Evolutionary conservation across 1,139 yeast genomes (phyloP).

Genomic region (Candida sp.): DNA sequence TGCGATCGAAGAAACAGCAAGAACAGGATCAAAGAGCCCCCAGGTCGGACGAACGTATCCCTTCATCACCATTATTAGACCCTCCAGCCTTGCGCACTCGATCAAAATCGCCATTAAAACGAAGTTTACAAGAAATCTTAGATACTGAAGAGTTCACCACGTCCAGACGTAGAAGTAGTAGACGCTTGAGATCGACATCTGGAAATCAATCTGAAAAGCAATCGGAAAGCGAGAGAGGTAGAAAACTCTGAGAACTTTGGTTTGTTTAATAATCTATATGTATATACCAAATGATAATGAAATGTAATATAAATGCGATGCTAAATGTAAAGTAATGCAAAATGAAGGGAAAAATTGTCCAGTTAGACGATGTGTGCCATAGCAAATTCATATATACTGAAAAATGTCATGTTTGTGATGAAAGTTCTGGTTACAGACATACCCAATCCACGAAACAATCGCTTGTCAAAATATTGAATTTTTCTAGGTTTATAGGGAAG

Average conservation of each 20-base stretch:
- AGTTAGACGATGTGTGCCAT: slow-evolving; percentile 46
- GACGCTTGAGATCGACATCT: slow-evolving; percentile 1
- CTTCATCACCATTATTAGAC: slow-evolving; percentile 10
- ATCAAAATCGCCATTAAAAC: slow-evolving; percentile 41
- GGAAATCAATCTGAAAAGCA: background rate
- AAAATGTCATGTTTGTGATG: slow-evolving; percentile 71
- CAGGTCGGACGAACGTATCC: background rate
- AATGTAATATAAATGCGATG: background rate
- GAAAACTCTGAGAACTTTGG: slow-evolving; percentile 1
- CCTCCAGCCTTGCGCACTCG: slow-evolving; percentile 39
- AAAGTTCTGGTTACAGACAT: slow-evolving; percentile 71
- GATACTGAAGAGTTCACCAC: slow-evolving; percentile 11
- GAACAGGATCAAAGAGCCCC: background rate
- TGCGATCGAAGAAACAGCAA: background rate
- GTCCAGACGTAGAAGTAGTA: slow-evolving; percentile 3
- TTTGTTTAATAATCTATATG: background rate
- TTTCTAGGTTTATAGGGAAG: slow-evolving; percentile 27
- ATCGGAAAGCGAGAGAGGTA: slow-evolving; percentile 12
- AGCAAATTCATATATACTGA: slow-evolving; percentile 65
- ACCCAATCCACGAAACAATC: slow-evolving; percentile 74
- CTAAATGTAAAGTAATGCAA: background rate
- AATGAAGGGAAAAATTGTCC: background rate
- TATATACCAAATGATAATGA: background rate
- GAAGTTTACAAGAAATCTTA: slow-evolving; percentile 26
- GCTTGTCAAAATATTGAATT: slow-evolving; percentile 33